A percentile compares a stretch with the other conserved stretches of the same genome.
These are phyloP conservation scores for Jasminum sambac DNA, from an alignment of 257 asterid species.

Conservation along the genomic window DNA sequence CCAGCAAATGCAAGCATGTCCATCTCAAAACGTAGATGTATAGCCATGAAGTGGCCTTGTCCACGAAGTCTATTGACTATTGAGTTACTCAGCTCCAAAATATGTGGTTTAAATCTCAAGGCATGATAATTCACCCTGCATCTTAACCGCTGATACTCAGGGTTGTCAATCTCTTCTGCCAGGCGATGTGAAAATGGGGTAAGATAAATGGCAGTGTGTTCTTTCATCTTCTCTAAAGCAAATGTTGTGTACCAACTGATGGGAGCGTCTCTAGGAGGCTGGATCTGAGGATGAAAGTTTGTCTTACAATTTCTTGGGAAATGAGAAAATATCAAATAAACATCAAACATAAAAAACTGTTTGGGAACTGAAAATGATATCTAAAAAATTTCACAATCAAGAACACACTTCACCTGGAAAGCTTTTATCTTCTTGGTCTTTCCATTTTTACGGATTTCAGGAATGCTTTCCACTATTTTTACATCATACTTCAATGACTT, in stretches of 20 bases:
- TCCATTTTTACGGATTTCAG: conserved; percentile 78
- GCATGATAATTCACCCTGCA: conserved; percentile 98
- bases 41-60: conserved; percentile 94
- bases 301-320: conserved; percentile 19
- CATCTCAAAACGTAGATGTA: conserved; percentile 99
- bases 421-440: conserved; percentile 83
- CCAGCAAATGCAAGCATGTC: conserved; percentile 99
- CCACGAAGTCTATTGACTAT: conserved; percentile 83
- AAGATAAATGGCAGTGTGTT: conserved; percentile 94
- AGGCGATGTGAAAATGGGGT: conserved; percentile 97
- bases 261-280: conserved; percentile 97
- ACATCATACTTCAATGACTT: conserved; percentile 84
- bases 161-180: conserved; percentile 89
- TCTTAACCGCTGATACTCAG: conserved; percentile 92
- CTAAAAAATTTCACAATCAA: conserved; percentile 20
- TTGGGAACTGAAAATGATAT: conserved; percentile 21
- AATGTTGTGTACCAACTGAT: conserved; percentile 83
- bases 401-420: conserved; percentile 57
- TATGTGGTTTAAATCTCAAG: conserved; percentile 82
- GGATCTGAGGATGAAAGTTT: conserved; percentile 48
- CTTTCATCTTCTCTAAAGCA: conserved; percentile 85
- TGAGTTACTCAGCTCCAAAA: conserved; percentile 83
- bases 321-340: too few relatives aligned
- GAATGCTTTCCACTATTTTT: conserved; percentile 83
- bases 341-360: too few relatives aligned